A percentile compares a stretch with the other conserved stretches of the same genome.
phyloP scores from a whole-genome alignment of 2,329 filamentous ascomycete species.

The Fusarium agapanthi region DNA sequence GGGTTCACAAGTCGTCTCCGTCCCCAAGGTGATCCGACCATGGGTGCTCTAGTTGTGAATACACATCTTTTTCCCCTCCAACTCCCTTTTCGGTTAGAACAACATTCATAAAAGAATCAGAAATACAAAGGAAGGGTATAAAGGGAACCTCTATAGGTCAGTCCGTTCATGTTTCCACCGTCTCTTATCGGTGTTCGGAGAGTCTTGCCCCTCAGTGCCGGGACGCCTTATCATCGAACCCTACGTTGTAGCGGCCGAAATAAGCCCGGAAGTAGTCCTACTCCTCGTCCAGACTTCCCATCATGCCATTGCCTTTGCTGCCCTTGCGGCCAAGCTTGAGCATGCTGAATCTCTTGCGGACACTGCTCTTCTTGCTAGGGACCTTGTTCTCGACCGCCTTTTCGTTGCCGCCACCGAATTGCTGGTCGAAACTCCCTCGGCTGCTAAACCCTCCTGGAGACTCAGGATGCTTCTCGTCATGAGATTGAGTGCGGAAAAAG shows the following conservation, averaged over 20 bases:
- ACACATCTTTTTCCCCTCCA: constrained; percentile 5
- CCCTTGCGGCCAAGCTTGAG: constrained; percentile 78
- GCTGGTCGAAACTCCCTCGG: constrained; percentile 45
- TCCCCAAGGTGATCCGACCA: constrained; percentile 23
- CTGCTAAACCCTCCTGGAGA: constrained; percentile 37
- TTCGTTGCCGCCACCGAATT: constrained; percentile 36
- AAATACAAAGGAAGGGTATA: constrained; percentile 14
- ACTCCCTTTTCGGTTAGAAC: neutral
- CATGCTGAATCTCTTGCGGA: constrained; percentile 82
- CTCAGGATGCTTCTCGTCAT: constrained; percentile 41
- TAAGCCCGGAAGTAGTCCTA: constrained; percentile 51
- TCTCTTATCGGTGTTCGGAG: constrained; percentile 11
- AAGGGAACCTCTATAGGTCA: neutral
- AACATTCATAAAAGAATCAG: constrained; percentile 12
- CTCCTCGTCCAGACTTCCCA: constrained; percentile 66
- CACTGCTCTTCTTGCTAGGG: constrained; percentile 64
- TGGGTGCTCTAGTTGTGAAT: constrained; percentile 15
- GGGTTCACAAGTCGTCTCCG: neutral
- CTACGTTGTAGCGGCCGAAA: constrained; percentile 41
- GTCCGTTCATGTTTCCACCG: constrained; percentile 6
- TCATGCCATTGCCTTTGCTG: constrained; percentile 62
- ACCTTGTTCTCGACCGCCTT: constrained; percentile 45
- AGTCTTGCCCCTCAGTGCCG: constrained; percentile 11
- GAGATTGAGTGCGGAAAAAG: constrained; percentile 55
- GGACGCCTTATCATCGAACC: constrained; percentile 29